Base-by-base conservation (phyloP, 352 stramenopile species). In the Thalassiosira mediterranea region DNA sequence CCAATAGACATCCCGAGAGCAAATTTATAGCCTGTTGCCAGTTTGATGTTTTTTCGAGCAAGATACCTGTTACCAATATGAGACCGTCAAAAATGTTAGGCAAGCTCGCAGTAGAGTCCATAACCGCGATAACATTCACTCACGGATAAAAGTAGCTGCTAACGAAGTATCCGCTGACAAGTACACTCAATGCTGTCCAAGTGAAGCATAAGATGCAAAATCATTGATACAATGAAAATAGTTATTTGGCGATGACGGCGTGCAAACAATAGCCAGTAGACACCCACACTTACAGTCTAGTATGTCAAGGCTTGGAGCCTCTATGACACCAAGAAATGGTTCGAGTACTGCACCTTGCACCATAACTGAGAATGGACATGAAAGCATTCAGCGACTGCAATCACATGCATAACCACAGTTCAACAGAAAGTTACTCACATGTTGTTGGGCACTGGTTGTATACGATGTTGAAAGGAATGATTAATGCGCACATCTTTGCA, bases 1-100 rank as follows among this genome's bases (percentile, higher is more conserved):
- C 86, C 86, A 38, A 90, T 71, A 3, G 59, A 38, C 15, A 73
- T 88, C 42, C 88, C 88, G 54, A 93, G 54, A 5, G 88, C 86
- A 70, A 93, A 93, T 67, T 93, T 93, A 49, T 90, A 87, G 25
- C 86, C 83, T 0, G 88, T 92, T 8, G 84, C 58, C 44, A 92
- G 67, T 48, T 85, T 85, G 54, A 93, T 89, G 38, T 84, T 81
- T 13, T 71, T 42, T 51, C 64, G 65, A 10, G 79, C 76, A 8
- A 93, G 68, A 26, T 63, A 64, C 15, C 54, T 64, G n/a, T n/a
- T n/a, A n/a, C n/a, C n/a, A n/a, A n/a, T n/a, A n/a, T n/a, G n/a
- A n/a, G n/a, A n/a, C n/a, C n/a, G n/a, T n/a, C n/a, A n/a, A n/a
- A n/a, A n/a, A n/a, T n/a, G n/a, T n/a, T n/a, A n/a, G n/a, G n/a